Percentiles rank a stretch among this genome's conserved stretches.
phyloP scores from a whole-genome alignment of 768 basidiomycete species.

The Lentinus tigrinus region DNA sequence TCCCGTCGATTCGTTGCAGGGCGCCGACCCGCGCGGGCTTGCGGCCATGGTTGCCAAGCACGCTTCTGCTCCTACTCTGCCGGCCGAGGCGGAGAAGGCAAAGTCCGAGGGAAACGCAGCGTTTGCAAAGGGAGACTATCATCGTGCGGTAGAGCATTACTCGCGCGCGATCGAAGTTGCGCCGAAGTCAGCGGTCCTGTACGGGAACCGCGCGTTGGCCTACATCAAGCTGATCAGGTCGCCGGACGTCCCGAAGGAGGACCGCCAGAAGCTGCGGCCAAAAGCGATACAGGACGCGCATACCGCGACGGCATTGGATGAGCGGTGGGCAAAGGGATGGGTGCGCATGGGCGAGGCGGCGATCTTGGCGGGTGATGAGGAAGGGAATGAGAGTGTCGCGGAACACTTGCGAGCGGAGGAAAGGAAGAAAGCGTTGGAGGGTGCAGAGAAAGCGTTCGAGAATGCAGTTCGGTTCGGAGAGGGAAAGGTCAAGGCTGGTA shows the following conservation, averaged over 20 bases:
- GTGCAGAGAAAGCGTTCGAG: not conserved
- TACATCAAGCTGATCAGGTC: slow-evolving; percentile 2
- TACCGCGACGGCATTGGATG: not conserved
- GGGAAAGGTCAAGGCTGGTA: slow-evolving; percentile 1
- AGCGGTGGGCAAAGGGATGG: slow-evolving; percentile 3
- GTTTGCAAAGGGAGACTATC: not conserved
- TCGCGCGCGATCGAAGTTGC: not conserved
- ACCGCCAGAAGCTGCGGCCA: not conserved
- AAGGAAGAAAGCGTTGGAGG: not conserved
- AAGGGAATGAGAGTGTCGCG: not conserved
- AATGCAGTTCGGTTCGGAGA: not conserved
- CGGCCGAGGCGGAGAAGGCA: slow-evolving; percentile 1
- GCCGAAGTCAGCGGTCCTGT: not conserved
- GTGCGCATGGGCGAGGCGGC: not conserved
- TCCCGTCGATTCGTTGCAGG: not conserved
- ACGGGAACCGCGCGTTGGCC: slow-evolving; percentile 1
- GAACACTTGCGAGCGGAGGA: not conserved
- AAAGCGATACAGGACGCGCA: not conserved
- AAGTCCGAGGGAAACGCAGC: slow-evolving; percentile 1
- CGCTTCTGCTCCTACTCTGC: not conserved
- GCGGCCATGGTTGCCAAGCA: not conserved
- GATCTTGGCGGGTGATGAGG: not conserved
- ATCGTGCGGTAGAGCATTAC: not conserved
- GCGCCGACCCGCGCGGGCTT: slow-evolving; percentile 1
- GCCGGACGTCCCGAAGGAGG: not conserved